A percentile compares a stretch with the other conserved stretches of the same genome.
These are phyloP conservation scores for Epicoccum sorghinum DNA, from an alignment of 2,329 filamentous ascomycete genomes.

Conservation along the genomic window DNA sequence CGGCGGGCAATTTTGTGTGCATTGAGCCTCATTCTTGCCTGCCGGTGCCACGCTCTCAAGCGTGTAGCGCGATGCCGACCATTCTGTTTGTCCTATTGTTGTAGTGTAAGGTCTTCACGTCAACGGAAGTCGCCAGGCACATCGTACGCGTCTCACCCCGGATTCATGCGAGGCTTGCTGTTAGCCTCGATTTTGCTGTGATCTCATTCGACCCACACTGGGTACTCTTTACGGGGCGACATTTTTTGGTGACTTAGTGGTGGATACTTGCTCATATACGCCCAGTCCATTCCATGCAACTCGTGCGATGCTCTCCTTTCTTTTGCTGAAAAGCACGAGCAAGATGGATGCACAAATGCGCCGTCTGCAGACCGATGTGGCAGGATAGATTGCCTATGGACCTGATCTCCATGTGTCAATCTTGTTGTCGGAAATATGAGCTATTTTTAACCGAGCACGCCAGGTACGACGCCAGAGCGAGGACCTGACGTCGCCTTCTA, in stretches of 20 bases:
- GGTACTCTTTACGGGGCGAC: background rate
- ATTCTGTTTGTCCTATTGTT: no score
- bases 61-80: no score
- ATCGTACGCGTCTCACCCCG: background rate
- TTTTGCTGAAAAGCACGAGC: background rate
- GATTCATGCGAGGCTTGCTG: slow-evolving; percentile 4
- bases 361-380: background rate
- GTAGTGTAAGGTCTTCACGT: no score
- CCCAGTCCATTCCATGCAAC: background rate
- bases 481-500: slow-evolving; percentile 25
- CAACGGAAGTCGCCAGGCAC: background rate
- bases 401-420: slow-evolving; percentile 6
- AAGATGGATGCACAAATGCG: slow-evolving; percentile 1
- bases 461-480: slow-evolving; percentile 13
- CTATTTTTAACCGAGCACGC: slow-evolving; percentile 26
- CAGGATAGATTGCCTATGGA: slow-evolving; percentile 11
- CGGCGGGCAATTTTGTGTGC: slow-evolving; percentile 8
- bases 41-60: no score
- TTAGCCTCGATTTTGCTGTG: background rate
- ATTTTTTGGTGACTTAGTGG: background rate
- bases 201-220: slow-evolving; percentile 13
- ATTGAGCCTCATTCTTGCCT: slow-evolving; percentile 2
- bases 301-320: background rate
- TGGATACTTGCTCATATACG: slow-evolving; percentile 4
- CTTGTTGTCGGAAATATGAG: slow-evolving; percentile 7